Evolutionary conservation across 768 basidiomycete genomes (phyloP).

Genomic region (Mycena galericulata): DNA sequence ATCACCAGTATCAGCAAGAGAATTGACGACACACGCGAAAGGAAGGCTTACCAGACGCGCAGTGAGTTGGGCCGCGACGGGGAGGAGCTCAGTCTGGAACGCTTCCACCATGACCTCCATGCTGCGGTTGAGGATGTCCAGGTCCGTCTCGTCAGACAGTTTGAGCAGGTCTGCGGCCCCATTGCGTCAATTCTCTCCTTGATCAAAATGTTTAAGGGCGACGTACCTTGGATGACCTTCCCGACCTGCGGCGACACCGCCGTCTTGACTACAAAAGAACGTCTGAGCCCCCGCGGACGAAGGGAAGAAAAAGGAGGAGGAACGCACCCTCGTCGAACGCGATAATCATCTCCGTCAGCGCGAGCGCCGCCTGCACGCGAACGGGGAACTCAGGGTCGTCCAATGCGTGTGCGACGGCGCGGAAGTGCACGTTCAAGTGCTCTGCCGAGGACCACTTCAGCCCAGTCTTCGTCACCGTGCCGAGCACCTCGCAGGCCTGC

Average conservation of each 20-base stretch:
- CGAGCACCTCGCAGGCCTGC: conserved; percentile 86
- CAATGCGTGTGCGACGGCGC: conserved; percentile 72
- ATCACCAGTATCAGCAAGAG: neutral
- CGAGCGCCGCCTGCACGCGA: conserved; percentile 84
- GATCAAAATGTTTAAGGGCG: no score
- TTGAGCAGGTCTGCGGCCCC: conserved; percentile 93
- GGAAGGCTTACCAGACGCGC: conserved; percentile 79
- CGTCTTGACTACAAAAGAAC: conserved; percentile 64
- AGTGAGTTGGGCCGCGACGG: conserved; percentile 86
- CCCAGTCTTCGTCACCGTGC: conserved; percentile 77
- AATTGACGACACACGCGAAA: no score
- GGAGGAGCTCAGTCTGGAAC: conserved; percentile 86
- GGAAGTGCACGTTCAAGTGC: conserved; percentile 74
- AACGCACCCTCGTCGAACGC: conserved; percentile 70
- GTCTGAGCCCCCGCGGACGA: conserved; percentile 15
- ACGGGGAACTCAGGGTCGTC: conserved; percentile 88
- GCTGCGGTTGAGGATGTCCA: conserved; percentile 84
- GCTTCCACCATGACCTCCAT: conserved; percentile 91
- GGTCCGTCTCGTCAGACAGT: conserved; percentile 90
- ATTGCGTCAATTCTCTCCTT: no score
- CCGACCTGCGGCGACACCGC: conserved; percentile 83
- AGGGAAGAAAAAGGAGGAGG: neutral
- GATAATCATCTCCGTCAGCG: conserved; percentile 81
- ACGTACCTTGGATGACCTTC: conserved; percentile 90
- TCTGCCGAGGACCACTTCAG: conserved; percentile 74